Evolutionary conservation across 257 asterid genomes (phyloP), one percentile per base, ranked within the genome.

Genomic region (Solanum chilense): DNA sequence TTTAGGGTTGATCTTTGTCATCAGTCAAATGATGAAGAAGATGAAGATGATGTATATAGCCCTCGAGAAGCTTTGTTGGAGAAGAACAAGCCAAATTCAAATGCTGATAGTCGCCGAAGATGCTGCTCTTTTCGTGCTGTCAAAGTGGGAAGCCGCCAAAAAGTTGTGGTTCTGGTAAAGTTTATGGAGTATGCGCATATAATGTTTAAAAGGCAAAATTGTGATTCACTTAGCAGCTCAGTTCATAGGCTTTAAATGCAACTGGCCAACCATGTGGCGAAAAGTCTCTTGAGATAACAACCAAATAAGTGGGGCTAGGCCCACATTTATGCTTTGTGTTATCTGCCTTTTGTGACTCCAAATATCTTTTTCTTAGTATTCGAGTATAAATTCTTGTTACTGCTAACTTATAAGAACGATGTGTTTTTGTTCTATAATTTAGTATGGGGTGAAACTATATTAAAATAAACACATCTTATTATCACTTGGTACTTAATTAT

Each of bases 1-100:
- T 92, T 93, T 82, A 97, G 99, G 99, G 98, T 97, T 84, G 99
- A 97, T 91, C 98, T 97, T 84, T 95, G 98, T 88, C 99, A 97
- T 92, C 97, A 94, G 89, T 87, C 96, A 86, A 92, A 90, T 74
- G 99, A 94, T 23, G 94, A 91, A 27, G 99, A 94, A 12, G 98
- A 97, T 69, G 99, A 97, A 60, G 99, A 97, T 74, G 98, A 94
- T 7, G 97, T 87, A 66, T 91, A 88, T 87, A 88, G 89, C 89
- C 90, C 97, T 37, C 93, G 37, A 66, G 98, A 93, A 89, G 91
- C 93, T 25, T 91, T 97, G 89, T 90, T 97, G 88, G 98, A 94
- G 64, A 95, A 94, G 93, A 86, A 68, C 88, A 90, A 88, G 89
- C 89, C 93, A 73, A 89, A 86, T 87, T 52, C 92, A 68, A 90